Evolutionary conservation across 257 asterid genomes (phyloP).

Genomic region (Coffea canephora): DNA sequence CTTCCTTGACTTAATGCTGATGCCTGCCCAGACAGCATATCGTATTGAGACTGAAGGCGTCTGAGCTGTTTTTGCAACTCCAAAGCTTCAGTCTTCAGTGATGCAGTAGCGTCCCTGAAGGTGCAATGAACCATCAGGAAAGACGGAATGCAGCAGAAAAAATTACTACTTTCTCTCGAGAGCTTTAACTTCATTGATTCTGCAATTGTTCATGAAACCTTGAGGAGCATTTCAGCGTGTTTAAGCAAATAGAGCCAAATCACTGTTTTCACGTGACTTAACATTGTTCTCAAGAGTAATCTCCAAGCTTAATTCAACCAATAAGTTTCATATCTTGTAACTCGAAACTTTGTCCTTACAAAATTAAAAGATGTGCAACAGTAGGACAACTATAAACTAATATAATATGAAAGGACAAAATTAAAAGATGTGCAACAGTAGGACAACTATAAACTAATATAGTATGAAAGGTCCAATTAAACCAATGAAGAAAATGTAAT

Average conservation of each 20-base stretch:
- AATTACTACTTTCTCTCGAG: not conserved
- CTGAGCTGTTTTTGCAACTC: constrained; percentile 95
- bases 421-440: not conserved
- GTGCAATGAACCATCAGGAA: constrained; percentile 28
- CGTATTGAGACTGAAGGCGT: constrained; percentile 71
- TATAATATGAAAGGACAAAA: not conserved
- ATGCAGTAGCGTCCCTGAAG: constrained; percentile 80
- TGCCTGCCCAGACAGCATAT: constrained; percentile 87
- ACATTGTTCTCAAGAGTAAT: not conserved
- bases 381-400: not conserved
- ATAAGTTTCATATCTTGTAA: not conserved
- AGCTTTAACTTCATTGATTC: constrained; percentile 16
- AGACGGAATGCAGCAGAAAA: constrained; percentile 21
- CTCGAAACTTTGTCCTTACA: not conserved
- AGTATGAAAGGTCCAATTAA: not conserved
- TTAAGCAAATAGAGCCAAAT: not conserved
- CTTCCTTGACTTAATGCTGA: constrained; percentile 92
- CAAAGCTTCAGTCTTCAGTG: constrained; percentile 79
- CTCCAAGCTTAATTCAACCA: not conserved
- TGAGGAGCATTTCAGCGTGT: not conserved
- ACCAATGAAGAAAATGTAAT: not conserved
- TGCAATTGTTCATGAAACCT: constrained; percentile 1
- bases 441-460: not conserved
- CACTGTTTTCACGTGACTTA: not conserved
- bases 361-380: not conserved